Evolutionary conservation across 1,284 basidiomycete species (phyloP), one percentile per base, ranked within the genome.

Genomic region (Fomitopsis schrenkii): DNA sequence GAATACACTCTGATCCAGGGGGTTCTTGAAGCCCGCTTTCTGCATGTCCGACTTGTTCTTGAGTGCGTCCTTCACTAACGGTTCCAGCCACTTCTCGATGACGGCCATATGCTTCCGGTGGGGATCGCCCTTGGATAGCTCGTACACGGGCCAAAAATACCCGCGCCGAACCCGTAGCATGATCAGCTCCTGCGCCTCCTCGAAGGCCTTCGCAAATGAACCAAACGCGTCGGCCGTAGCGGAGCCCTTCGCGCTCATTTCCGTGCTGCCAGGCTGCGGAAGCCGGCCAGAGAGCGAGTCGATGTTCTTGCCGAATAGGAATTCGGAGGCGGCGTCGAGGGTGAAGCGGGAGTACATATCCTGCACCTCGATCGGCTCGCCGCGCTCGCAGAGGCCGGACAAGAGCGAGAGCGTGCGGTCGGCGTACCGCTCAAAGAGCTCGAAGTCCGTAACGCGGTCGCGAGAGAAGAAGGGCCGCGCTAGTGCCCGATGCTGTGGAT

Each of bases 401-500:
- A 90, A 70, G 62, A 86, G 78, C 10, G 77, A 71, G 5, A 90
- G 66, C 0, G 87, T 80, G 5, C 76, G 76, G 8, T 71, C 67
- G 3, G 81, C 74, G 60, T 87, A 80, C 56, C 76, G 77, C 64
- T 89, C 87, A 66, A 90, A 90, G 40, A 83, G 77, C 30, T 87
- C 80, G 61, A 90, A 89, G 69, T 91, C 88, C 5, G 84, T 81
- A 55, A 87, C 83, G 22, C 87, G 81, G 63, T 90, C 87, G 35
- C 83, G 81, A 5, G 87, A 82, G 68, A 91, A 91, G 74, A 89
- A 91, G 1, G 90, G 89, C 3, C 88, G 82, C 5, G 88, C 84
- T 54, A 83, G 82, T n/a, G 77, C 74, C 33, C 89, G 85, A 67
- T 90, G 88, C 85, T 88, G 59, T 8, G 54, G 52, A 46, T 40